Conservation (phyloP, 2,329 filamentous ascomycete genomes). For the Fusarium virguliforme region DNA sequence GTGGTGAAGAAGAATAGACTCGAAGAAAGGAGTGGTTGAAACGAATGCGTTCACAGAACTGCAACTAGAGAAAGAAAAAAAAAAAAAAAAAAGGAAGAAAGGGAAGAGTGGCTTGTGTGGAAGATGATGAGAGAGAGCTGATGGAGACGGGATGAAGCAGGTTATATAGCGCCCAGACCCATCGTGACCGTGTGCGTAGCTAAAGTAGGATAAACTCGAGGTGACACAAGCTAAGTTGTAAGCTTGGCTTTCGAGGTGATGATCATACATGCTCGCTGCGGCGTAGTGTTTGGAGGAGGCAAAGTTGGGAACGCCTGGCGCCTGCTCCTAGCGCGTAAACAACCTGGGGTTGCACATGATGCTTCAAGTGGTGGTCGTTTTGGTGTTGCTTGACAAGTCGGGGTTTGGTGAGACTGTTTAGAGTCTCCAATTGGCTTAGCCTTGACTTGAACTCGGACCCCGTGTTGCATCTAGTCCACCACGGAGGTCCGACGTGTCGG, state of each 20-base stretch:
- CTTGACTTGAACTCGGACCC: background rate
- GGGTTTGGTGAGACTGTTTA: conserved; percentile 15
- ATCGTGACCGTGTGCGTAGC: conserved; percentile 20
- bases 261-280: conserved; percentile 42
- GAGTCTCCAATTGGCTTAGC: conserved; percentile 19
- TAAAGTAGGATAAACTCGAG: conserved; percentile 41
- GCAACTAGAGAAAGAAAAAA: conserved; percentile 36
- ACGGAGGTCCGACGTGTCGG: conserved; percentile 23
- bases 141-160: conserved; percentile 32
- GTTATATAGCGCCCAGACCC: conserved; percentile 45
- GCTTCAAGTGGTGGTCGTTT: conserved; percentile 16
- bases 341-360: conserved; percentile 14
- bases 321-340: conserved; percentile 16
- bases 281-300: conserved; percentile 20
- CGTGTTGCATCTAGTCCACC: conserved; percentile 12
- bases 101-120: conserved; percentile 34
- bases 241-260: conserved; percentile 18
- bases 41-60: conserved; percentile 54
- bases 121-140: conserved; percentile 31
- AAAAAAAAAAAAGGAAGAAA: conserved; percentile 18
- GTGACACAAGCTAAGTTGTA: conserved; percentile 24
- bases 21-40: conserved; percentile 46
- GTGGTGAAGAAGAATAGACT: conserved; percentile 38
- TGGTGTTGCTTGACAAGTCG: conserved; percentile 20
- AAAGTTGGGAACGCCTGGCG: conserved; percentile 27